phyloP scores from a whole-genome alignment of 768 basidiomycete species.

The Trametes sanguinea region DNA sequence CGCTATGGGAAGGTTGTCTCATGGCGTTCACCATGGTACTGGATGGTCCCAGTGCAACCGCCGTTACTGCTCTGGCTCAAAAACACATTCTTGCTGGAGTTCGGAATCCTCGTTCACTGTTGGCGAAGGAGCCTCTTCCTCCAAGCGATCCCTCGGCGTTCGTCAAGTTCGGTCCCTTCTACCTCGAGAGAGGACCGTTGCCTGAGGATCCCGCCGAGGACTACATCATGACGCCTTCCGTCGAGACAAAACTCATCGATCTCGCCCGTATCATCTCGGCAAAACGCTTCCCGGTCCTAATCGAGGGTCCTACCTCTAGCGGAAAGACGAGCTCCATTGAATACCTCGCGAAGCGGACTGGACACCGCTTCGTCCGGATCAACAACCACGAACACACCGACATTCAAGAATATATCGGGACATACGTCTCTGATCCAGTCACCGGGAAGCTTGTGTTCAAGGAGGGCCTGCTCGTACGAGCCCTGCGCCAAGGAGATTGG shows the following conservation, averaged over 20 bases:
- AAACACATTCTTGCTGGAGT: slow-evolving; percentile 79
- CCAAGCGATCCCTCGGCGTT: slow-evolving; percentile 55
- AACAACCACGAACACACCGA: slow-evolving; percentile 99
- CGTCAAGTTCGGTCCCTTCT: slow-evolving; percentile 90
- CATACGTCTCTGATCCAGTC: slow-evolving; percentile 88
- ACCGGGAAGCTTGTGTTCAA: slow-evolving; percentile 95
- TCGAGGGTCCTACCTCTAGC: slow-evolving; percentile 96
- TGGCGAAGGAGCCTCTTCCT: slow-evolving; percentile 66
- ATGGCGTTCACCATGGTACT: slow-evolving; percentile 99
- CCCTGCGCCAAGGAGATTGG: slow-evolving; percentile 92
- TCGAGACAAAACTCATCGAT: slow-evolving; percentile 90
- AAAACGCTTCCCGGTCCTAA: slow-evolving; percentile 88
- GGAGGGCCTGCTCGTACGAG: slow-evolving; percentile 92
- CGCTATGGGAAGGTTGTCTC: slow-evolving; percentile 93
- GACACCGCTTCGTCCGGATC: slow-evolving; percentile 95
- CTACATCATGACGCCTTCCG: slow-evolving; percentile 95
- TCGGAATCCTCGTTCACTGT: slow-evolving; percentile 74
- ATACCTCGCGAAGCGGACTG: slow-evolving; percentile 89
- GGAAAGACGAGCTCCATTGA: slow-evolving; percentile 98
- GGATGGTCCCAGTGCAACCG: slow-evolving; percentile 65
- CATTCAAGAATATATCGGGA: slow-evolving; percentile 97
- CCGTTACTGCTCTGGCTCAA: slow-evolving; percentile 69
- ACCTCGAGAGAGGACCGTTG: slow-evolving; percentile 76
- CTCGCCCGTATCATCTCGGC: slow-evolving; percentile 91
- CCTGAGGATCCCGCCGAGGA: slow-evolving; percentile 66